Percentiles rank a stretch among this genome's conserved stretches.
These are phyloP conservation scores for Fraxinus xanthoxyloides DNA, from an alignment of 305 asterid genomes.

Conservation along the genomic window DNA sequence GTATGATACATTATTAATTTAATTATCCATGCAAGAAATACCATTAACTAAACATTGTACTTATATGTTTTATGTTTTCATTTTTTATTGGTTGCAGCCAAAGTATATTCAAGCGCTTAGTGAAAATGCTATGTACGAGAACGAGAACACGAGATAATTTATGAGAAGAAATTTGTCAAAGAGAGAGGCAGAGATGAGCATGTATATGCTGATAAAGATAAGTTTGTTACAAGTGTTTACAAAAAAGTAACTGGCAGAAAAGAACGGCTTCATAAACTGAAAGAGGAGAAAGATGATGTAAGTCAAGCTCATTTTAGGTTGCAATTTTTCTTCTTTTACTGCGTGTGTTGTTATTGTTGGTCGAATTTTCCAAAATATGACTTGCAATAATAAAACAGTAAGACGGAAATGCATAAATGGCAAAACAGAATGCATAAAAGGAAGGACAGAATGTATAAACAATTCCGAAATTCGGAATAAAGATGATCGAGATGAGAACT, in stretches of 20 bases:
- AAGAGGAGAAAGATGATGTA: conserved; percentile 82
- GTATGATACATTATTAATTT: neutral
- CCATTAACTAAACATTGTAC: neutral
- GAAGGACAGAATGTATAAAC: no score
- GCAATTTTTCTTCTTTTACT: no score
- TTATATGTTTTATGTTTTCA: neutral
- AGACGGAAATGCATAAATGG: no score
- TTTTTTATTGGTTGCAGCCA: conserved; percentile 47
- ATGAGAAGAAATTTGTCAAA: conserved; percentile 89
- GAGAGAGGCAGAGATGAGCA: conserved; percentile 74
- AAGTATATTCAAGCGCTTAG: conserved; percentile 58
- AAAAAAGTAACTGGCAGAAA: conserved; percentile 91
- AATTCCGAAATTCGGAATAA: no score
- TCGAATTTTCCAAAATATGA: no score
- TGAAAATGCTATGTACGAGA: conserved; percentile 79
- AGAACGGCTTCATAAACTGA: conserved; percentile 72
- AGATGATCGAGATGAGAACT: no score
- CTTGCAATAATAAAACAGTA: no score
- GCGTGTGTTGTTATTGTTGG: no score
- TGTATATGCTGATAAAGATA: no score
- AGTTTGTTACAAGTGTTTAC: conserved; percentile 71
- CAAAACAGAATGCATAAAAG: no score
- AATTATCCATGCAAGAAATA: neutral
- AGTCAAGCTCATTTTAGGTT: conserved; percentile 17
- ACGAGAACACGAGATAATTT: conserved; percentile 43